Evolutionary conservation across 2,329 filamentous ascomycete species (phyloP).

Genomic region (Scedosporium dehoogii): DNA sequence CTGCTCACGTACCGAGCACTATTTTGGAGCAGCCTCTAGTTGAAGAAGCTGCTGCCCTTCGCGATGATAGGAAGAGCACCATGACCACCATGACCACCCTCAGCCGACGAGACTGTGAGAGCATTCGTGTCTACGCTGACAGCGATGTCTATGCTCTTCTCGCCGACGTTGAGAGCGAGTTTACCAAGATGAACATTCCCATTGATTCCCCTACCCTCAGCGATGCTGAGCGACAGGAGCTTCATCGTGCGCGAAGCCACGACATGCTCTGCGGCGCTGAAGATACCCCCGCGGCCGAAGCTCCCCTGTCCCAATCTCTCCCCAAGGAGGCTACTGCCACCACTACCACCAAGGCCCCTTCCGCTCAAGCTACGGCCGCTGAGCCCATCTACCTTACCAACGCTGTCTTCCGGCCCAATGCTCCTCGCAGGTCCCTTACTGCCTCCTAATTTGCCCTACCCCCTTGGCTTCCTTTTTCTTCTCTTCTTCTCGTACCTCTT

Average conservation of each 20-base stretch:
- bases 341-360: constrained; percentile 11
- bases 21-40: constrained; percentile 41
- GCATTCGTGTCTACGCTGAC: constrained; percentile 59
- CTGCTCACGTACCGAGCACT: constrained; percentile 44
- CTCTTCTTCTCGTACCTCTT: background rate
- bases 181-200: constrained; percentile 23
- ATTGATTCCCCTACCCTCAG: constrained; percentile 13
- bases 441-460: background rate
- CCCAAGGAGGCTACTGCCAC: constrained; percentile 14
- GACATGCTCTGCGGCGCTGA: constrained; percentile 33
- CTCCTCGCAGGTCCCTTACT: background rate
- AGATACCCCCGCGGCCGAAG: constrained; percentile 14
- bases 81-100: constrained; percentile 12
- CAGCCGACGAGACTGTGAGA: constrained; percentile 41
- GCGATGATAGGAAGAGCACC: constrained; percentile 16
- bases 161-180: constrained; percentile 50
- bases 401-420: constrained; percentile 36
- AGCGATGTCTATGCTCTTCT: constrained; percentile 57
- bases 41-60: constrained; percentile 29
- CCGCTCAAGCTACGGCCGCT: constrained; percentile 18
- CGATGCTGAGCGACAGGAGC: constrained; percentile 27
- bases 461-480: background rate
- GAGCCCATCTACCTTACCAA: constrained; percentile 35
- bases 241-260: constrained; percentile 40
- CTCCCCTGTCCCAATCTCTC: constrained; percentile 11